Evolutionary conservation across 140 eudicot species (phyloP), one percentile per base, ranked within the genome.

Genomic region (Erigeron philadelphicus): DNA sequence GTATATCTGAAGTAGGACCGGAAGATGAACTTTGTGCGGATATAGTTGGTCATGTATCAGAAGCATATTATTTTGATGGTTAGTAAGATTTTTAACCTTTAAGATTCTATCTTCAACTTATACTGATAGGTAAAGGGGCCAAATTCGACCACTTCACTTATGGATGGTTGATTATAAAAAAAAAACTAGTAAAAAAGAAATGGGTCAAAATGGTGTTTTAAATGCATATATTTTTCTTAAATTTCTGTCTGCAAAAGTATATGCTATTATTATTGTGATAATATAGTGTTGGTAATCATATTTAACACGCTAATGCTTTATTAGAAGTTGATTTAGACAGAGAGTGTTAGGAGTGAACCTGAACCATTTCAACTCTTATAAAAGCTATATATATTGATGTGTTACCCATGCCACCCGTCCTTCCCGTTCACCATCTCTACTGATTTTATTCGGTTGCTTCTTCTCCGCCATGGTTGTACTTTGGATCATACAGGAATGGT

Each of bases 31-130:
- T 86, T 25, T 61, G 44, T 82, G 98, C 96, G 11, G 88, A 88
- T 73, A 70, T 88, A 67, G 87, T 88, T 73, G 79, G 86, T 61
- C 83, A 64, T 61, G 84, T 92, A 11, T 58, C 86, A 1, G 98
- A 86, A 79, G 77, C 85, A 21, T 92, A 88, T 81, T 64, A 78
- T 65, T 92, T 88, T 76, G 86, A 76, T 78, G 98, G 96, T 92
- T 57, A 80, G 86, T 46, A 35, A 35, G 71, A 48, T 61, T 11
- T 61, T 25, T 67, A 50, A 38, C 19, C 55, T 54, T 17, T 67
- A 12, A 12, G 13, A 9, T 2, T 15, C 64, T 55, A 46, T 81
- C 44, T 35, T 11, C 12, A 21, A 1, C 38, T 31, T 31, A 31
- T 31, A 31, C 38, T 31, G 38, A 31, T 31, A 48, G 69, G n/a